phyloP scores from a whole-genome alignment of 495 filamentous ascomycete species.

The Elaphomyces granulatus region DNA sequence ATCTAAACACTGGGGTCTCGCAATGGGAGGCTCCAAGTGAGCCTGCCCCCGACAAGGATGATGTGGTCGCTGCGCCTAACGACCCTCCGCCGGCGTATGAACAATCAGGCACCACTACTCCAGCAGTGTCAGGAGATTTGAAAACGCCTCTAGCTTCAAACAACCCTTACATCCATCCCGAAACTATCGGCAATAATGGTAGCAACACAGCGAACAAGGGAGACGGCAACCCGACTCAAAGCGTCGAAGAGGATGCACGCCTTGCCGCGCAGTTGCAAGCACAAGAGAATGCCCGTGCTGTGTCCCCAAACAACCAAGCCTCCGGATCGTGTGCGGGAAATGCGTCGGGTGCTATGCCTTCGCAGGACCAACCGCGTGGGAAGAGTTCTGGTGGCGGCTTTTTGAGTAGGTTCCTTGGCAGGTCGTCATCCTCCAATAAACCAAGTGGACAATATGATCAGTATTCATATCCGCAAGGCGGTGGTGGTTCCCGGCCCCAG shows the following conservation, averaged over 20 bases:
- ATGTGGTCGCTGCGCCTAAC: slow-evolving; percentile 25
- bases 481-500: slow-evolving; percentile 22
- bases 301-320: slow-evolving; percentile 13
- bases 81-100: slow-evolving; percentile 55
- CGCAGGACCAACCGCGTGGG: slow-evolving; percentile 16
- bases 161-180: slow-evolving; percentile 38
- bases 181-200: too few relatives aligned
- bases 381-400: slow-evolving; percentile 28
- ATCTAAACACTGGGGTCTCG: slow-evolving; percentile 70
- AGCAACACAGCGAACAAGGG: slow-evolving; percentile 1
- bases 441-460: slow-evolving; percentile 9
- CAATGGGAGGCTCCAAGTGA: slow-evolving; percentile 71
- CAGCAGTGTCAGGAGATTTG: slow-evolving; percentile 33
- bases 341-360: too few relatives aligned
- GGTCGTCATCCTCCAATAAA: slow-evolving; percentile 17
- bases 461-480: slow-evolving; percentile 18
- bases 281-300: slow-evolving; percentile 57
- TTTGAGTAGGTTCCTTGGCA: slow-evolving; percentile 37
- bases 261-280: slow-evolving; percentile 67
- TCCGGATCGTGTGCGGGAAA: too few relatives aligned
- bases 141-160: slow-evolving; percentile 44
- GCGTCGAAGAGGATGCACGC: slow-evolving; percentile 50
- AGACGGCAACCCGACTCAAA: slow-evolving; percentile 5
- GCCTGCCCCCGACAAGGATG: slow-evolving; percentile 39
- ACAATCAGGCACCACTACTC: slow-evolving; percentile 22